Conservation (phyloP, 2,329 filamentous ascomycete species). For the Coleophoma crateriformis region DNA sequence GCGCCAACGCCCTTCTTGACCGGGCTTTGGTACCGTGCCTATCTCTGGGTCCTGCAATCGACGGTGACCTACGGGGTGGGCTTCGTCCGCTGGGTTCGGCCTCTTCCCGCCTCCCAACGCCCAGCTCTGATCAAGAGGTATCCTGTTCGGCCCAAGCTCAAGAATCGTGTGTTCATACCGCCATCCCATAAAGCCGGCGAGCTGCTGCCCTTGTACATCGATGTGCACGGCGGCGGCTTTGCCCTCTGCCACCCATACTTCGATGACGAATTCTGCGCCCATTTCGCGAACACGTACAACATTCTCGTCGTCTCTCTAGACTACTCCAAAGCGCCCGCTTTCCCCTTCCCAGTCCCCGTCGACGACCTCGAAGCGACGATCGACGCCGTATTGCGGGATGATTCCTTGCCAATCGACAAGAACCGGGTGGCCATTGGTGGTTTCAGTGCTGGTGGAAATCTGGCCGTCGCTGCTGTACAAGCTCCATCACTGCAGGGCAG, state of each 20-base stretch:
- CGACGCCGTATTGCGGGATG: conserved; percentile 35
- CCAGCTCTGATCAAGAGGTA: conserved; percentile 21
- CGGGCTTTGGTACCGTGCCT: too few species aligned
- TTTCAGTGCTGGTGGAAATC: conserved; percentile 46
- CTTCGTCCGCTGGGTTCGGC: background rate
- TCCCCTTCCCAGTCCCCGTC: conserved; percentile 37
- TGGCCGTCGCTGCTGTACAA: conserved; percentile 36
- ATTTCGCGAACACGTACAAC: conserved; percentile 32
- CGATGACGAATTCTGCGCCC: conserved; percentile 41
- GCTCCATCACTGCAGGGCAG: conserved; percentile 26
- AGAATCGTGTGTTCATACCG: conserved; percentile 34
- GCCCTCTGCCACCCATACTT: conserved; percentile 34
- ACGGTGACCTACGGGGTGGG: background rate
- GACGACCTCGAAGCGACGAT: conserved; percentile 40
- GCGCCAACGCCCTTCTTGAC: too few species aligned
- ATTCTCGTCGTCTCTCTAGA: conserved; percentile 41
- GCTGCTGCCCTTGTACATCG: conserved; percentile 36
- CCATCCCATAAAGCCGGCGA: conserved; percentile 25
- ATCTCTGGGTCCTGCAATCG: background rate
- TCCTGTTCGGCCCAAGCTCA: conserved; percentile 19
- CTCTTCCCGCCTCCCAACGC: background rate
- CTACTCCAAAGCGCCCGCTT: conserved; percentile 40
- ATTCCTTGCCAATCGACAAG: conserved; percentile 38
- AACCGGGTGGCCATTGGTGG: conserved; percentile 36
- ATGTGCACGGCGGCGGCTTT: conserved; percentile 48